Conservation (phyloP, 345 rosid genomes). For the Geranium brycei region DNA sequence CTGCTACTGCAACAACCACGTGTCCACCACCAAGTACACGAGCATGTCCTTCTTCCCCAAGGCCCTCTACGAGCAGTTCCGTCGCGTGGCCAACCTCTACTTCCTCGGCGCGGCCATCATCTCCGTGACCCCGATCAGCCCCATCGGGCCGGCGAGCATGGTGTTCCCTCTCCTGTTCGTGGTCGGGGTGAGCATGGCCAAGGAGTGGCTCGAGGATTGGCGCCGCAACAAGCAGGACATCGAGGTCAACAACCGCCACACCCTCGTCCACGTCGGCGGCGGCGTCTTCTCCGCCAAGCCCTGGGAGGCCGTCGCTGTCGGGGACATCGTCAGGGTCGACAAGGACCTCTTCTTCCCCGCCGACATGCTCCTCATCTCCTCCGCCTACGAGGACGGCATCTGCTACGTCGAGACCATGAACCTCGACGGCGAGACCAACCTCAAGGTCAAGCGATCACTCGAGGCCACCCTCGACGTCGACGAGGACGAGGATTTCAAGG, state of each 20-base stretch:
- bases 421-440: constrained; percentile 15
- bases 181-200: constrained; percentile 9
- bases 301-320: constrained; percentile 12
- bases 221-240: constrained; percentile 8
- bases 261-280: constrained; percentile 7
- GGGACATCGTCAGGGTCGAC: constrained; percentile 14
- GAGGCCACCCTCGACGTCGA: constrained; percentile 9
- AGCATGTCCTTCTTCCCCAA: constrained; percentile 13
- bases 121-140: constrained; percentile 8
- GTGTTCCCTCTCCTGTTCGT: constrained; percentile 12
- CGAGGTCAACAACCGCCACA: constrained; percentile 5
- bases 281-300: constrained; percentile 5
- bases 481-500: constrained; percentile 5
- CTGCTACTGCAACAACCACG: constrained; percentile 6
- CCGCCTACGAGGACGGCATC: constrained; percentile 11
- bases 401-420: constrained; percentile 6
- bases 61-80: constrained; percentile 16
- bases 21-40: constrained; percentile 12
- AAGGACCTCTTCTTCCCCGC: constrained; percentile 11
- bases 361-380: constrained; percentile 12
- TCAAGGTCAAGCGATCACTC: constrained; percentile 12
- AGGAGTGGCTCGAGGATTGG: constrained; percentile 16
- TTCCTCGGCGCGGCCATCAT: constrained; percentile 13
- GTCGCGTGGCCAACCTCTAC: constrained; percentile 16
- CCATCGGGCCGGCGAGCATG: constrained; percentile 7